A percentile compares a stretch with the other conserved stretches of the same genome.
Conservation (phyloP, 2,329 filamentous ascomycete species). For the Fusarium penzigii region DNA sequence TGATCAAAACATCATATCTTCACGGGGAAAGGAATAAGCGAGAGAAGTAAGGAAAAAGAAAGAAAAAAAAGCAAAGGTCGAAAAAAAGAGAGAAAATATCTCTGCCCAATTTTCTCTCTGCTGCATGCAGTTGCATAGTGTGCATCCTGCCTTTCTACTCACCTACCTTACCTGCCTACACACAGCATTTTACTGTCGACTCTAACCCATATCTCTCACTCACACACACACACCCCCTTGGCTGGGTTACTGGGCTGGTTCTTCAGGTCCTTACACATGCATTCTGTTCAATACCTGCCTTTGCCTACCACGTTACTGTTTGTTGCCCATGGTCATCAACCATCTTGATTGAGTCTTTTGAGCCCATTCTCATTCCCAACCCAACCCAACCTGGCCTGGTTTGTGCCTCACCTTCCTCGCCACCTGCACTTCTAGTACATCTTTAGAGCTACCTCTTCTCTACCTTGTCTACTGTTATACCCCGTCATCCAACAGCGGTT, state of each 20-base stretch:
- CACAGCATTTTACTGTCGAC: constrained; percentile 5
- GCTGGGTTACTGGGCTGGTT: background rate
- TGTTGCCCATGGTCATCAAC: background rate
- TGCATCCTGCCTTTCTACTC: constrained; percentile 22
- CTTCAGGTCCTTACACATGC: constrained; percentile 3
- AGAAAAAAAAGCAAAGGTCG: constrained; percentile 14
- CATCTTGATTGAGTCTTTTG: background rate
- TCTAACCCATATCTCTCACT: constrained; percentile 15
- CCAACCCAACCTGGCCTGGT: constrained; percentile 15
- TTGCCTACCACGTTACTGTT: constrained; percentile 3
- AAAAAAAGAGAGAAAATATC: constrained; percentile 21
- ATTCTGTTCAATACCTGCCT: background rate
- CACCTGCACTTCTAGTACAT: constrained; percentile 13
- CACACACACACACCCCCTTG: constrained; percentile 2
- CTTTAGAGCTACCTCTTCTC: background rate
- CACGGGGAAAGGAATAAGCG: constrained; percentile 15
- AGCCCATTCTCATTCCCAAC: background rate
- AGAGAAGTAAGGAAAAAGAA: constrained; percentile 14
- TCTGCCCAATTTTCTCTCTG: constrained; percentile 24
- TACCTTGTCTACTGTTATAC: constrained; percentile 4
- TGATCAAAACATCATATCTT: constrained; percentile 18
- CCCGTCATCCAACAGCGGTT: background rate
- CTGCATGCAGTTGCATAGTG: constrained; percentile 29
- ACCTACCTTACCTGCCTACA: constrained; percentile 6
- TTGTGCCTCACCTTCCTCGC: constrained; percentile 27